Evolutionary conservation across 2,329 filamentous ascomycete species (phyloP).

Genomic region (Talaromyces sp.): DNA sequence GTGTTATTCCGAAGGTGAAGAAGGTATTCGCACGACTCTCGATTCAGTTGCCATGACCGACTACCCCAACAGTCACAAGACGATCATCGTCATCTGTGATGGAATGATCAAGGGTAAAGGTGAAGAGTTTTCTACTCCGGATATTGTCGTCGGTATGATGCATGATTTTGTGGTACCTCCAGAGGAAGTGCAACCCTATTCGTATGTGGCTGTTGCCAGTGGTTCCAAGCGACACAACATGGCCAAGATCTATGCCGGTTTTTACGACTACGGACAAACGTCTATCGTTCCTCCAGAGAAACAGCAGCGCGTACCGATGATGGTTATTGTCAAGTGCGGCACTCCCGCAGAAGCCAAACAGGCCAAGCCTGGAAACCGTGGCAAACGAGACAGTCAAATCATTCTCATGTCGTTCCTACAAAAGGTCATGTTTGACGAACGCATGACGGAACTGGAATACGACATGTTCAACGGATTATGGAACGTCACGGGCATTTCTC

Average conservation of each 20-base stretch:
- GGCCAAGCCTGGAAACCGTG: conserved; percentile 90
- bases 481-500: conserved; percentile 97
- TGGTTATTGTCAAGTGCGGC: conserved; percentile 91
- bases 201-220: conserved; percentile 92
- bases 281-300: conserved; percentile 76
- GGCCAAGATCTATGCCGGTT: conserved; percentile 96
- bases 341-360: conserved; percentile 77
- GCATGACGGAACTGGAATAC: conserved; percentile 98
- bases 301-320: conserved; percentile 96
- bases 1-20: conserved; percentile 90
- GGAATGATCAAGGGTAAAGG: conserved; percentile 96
- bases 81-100: conserved; percentile 92
- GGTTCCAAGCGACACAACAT: conserved; percentile 98
- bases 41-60: conserved; percentile 97
- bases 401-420: conserved; percentile 99
- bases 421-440: conserved; percentile 99
- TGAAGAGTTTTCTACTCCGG: conserved; percentile 78
- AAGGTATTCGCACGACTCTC: conserved; percentile 86
- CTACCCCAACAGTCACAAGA: conserved; percentile 98
- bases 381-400: conserved; percentile 98
- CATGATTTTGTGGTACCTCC: conserved; percentile 76
- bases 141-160: conserved; percentile 89
- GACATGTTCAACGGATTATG: conserved; percentile 99
- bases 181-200: conserved; percentile 81
- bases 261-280: conserved; percentile 88